Evolutionary conservation across 306 rosid species (phyloP).

Genomic region (Cicer judaicum): DNA sequence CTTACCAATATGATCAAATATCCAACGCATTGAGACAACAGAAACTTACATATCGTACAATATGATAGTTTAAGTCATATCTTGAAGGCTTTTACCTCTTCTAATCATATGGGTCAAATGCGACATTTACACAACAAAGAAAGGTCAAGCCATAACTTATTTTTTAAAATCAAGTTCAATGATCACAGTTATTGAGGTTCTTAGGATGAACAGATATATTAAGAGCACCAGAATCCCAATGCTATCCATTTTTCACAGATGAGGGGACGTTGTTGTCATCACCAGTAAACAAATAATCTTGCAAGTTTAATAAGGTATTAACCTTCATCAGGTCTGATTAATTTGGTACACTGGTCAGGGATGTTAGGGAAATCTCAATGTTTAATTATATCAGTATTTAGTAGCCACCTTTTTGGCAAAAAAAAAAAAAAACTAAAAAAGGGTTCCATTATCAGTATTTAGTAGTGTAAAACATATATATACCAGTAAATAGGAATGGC

Average conservation of each 20-base stretch:
- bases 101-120: not conserved
- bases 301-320: not conserved
- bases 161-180: not conserved
- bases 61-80: constrained; percentile 2
- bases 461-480: constrained; percentile 19
- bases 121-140: constrained; percentile 6
- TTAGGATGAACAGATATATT: not conserved
- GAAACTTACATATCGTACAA: constrained; percentile 6
- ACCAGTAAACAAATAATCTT: constrained; percentile 28
- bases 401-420: constrained; percentile 13
- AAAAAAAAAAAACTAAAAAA: not conserved
- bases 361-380: not conserved
- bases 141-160: not conserved
- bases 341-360: constrained; percentile 21
- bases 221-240: constrained; percentile 7
- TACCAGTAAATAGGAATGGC: constrained; percentile 95
- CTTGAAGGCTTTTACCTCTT: constrained; percentile 6
- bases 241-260: not conserved
- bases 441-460: not conserved
- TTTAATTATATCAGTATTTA: no score
- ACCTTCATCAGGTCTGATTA: not conserved
- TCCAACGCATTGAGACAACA: constrained; percentile 8
- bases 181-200: not conserved
- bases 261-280: not conserved
- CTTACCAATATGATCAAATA: constrained; percentile 5